These are phyloP conservation scores for Alternaria longipes DNA, from an alignment of 2,329 filamentous ascomycete genomes.

Conservation along the genomic window DNA sequence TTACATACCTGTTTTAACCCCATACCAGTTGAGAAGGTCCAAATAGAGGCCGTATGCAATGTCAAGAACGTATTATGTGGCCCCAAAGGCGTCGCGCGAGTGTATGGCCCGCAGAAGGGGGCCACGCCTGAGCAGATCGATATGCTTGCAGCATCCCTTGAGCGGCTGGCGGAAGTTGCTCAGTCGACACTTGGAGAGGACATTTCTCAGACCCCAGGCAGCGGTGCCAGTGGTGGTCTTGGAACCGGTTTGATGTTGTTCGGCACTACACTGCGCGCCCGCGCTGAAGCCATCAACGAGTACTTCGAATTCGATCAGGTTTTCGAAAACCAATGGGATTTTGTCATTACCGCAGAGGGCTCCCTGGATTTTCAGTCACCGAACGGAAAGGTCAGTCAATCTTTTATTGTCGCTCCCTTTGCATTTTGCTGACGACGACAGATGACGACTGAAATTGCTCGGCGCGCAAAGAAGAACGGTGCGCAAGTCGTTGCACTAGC, in stretches of 20 bases:
- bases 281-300: constrained; percentile 61
- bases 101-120: constrained; percentile 64
- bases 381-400: constrained; percentile 49
- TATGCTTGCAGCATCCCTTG: constrained; percentile 55
- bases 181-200: constrained; percentile 48
- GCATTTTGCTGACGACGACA: constrained; percentile 30
- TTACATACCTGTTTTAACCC: constrained; percentile 7
- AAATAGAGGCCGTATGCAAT: constrained; percentile 63
- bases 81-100: constrained; percentile 58
- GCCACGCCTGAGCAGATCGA: constrained; percentile 57
- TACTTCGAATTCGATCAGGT: constrained; percentile 60
- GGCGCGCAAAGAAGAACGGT: constrained; percentile 57
- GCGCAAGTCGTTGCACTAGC: constrained; percentile 57
- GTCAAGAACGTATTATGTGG: constrained; percentile 63
- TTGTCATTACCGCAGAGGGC: constrained; percentile 64
- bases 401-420: not conserved
- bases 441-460: constrained; percentile 63
- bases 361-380: constrained; percentile 63
- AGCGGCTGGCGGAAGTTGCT: constrained; percentile 53
- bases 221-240: constrained; percentile 63
- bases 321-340: constrained; percentile 57
- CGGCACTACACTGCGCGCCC: constrained; percentile 57
- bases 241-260: constrained; percentile 62
- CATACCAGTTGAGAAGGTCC: constrained; percentile 35
- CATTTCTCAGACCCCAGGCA: constrained; percentile 55